Evolutionary conservation across 106 monocot genomes (phyloP), one percentile per base, ranked within the genome.

Genomic region (Phalaenopsis aphrodite): DNA sequence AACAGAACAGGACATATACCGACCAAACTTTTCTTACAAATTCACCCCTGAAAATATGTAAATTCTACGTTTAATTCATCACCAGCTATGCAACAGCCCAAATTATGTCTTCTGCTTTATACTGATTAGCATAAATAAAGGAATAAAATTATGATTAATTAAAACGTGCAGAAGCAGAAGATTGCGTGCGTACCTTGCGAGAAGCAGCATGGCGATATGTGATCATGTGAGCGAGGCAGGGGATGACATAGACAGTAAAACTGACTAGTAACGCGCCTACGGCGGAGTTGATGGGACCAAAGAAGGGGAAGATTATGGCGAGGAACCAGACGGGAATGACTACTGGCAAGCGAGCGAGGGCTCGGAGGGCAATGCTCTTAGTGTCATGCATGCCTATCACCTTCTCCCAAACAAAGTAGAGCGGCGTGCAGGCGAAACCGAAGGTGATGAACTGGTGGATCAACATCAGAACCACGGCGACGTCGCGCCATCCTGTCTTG

Each of bases 331-430:
- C 85, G 68, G 92, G 92, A 24, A 92, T 46, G 21, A 92, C 92
- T 3, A 92, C 87, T 8, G 92, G 92, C 17, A 92, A 83, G 19
- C 92, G 85, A 48, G 82, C 84, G 12, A 92, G 80, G 21, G 92
- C 92, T 0, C 92, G 83, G 5, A 92, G 78, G 75, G 64, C 87
- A n/a, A 89, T 77, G 87, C 90, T 90, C 73, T 57, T 78, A 41
- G 87, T 84, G 55, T 86, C 87, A 76, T 92, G 92, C 89, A 89
- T 84, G 4, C 92, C 92, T 42, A 92, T 86, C 49, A 85, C 88
- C 87, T 92, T 92, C 87, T 92, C 92, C 92, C 92, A 92, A 9
- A 92, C 92, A 73, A 92, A 92, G 82, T 92, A 92, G 65, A 92
- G 89, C 16, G 92, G 92, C 38, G 92, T 92, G 83, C 87, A 92